Conservation (phyloP, 768 basidiomycete species). For the Mycena chlorophos region DNA sequence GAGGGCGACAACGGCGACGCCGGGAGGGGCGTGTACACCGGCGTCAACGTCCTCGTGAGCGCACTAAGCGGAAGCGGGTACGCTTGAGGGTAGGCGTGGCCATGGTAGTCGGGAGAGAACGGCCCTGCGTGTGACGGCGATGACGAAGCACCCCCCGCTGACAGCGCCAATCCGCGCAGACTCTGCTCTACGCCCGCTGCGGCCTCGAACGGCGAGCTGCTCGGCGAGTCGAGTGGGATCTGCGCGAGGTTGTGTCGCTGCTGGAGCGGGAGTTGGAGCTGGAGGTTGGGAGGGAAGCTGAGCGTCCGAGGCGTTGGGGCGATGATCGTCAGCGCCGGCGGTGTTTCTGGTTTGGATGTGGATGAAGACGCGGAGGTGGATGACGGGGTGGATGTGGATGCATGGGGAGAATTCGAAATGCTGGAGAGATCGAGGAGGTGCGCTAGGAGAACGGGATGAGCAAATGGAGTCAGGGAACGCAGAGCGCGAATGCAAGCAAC, state of each 20-base stretch:
- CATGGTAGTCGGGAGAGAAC: slow-evolving; percentile 51
- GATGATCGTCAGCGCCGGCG: slow-evolving; percentile 54
- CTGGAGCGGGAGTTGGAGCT: background rate
- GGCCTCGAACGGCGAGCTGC: slow-evolving; percentile 71
- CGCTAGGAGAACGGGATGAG: background rate
- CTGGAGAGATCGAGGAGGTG: background rate
- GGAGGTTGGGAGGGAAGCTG: slow-evolving; percentile 57
- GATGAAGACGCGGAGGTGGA: background rate
- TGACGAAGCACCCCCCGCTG: slow-evolving; percentile 25
- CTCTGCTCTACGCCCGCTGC: slow-evolving; percentile 35
- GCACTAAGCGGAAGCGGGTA: slow-evolving; percentile 38
- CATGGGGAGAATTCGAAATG: too few species aligned
- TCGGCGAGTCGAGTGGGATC: slow-evolving; percentile 69
- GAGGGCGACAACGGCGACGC: background rate
- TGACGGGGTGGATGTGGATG: too few species aligned
- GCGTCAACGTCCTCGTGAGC: slow-evolving; percentile 17
- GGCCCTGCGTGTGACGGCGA: slow-evolving; percentile 37
- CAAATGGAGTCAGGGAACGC: background rate
- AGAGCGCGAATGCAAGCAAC: too few species aligned
- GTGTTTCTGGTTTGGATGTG: background rate
- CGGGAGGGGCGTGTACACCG: background rate
- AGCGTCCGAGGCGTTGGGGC: slow-evolving; percentile 74
- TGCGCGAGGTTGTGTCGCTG: slow-evolving; percentile 57
- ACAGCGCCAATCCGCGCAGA: slow-evolving; percentile 51
- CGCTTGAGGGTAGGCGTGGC: slow-evolving; percentile 41